Percentiles rank a stretch among this genome's conserved stretches.
phyloP scores from a whole-genome alignment of 805 yeast genomes.

The Wickerhamiella occidentalis region DNA sequence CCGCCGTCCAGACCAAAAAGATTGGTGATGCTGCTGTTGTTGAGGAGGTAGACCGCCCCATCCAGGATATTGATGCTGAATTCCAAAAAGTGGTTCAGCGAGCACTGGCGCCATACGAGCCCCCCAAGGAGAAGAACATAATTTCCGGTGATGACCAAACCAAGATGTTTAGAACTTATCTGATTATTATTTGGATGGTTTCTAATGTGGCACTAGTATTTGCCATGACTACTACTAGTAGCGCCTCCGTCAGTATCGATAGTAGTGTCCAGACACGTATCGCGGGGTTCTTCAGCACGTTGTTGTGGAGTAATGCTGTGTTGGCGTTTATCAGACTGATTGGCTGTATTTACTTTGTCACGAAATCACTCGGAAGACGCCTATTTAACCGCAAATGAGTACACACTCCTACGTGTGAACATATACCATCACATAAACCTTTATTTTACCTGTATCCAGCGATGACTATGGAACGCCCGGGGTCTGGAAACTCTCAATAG shows the following conservation, averaged over 20 bases:
- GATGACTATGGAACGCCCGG: no score
- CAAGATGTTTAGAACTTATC: slow-evolving; percentile 32
- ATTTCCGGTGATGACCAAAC: slow-evolving; percentile 28
- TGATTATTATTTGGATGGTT: slow-evolving; percentile 31
- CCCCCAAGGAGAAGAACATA: slow-evolving; percentile 24
- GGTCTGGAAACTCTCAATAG: no score
- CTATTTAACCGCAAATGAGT: slow-evolving; percentile 11
- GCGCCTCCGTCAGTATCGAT: slow-evolving; percentile 28
- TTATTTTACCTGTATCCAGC: no score
- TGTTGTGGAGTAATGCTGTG: slow-evolving; percentile 51
- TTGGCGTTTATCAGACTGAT: slow-evolving; percentile 45
- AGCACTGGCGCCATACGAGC: slow-evolving; percentile 40
- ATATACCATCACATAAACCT: no score
- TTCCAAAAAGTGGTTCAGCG: slow-evolving; percentile 37
- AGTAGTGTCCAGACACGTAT: slow-evolving; percentile 30
- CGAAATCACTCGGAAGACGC: slow-evolving; percentile 16
- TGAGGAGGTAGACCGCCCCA: slow-evolving; percentile 37
- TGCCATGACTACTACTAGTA: slow-evolving; percentile 30
- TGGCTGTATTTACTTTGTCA: slow-evolving; percentile 41
- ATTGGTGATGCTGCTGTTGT: slow-evolving; percentile 44
- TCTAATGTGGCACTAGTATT: slow-evolving; percentile 30
- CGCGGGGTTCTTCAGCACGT: slow-evolving; percentile 34
- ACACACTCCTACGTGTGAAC: no score
- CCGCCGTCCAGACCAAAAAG: slow-evolving; percentile 37
- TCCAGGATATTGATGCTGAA: slow-evolving; percentile 43